Conservation (phyloP, 139 green algal genomes). For the Zygnema circumcarinatum region DNA sequence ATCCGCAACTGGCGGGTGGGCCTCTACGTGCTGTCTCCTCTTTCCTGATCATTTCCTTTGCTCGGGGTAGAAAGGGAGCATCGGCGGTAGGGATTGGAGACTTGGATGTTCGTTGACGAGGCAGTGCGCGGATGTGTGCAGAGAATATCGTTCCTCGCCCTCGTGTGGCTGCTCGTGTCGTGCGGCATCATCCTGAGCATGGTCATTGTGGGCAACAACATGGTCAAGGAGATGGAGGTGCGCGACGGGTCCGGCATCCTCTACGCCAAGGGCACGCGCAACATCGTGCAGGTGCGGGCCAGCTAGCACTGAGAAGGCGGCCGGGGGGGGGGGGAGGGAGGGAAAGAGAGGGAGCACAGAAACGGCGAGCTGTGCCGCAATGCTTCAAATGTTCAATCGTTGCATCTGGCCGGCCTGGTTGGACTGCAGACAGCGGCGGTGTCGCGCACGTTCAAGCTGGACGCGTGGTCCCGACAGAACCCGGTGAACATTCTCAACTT, state of each 20-base stretch:
- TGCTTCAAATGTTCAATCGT: too few species aligned
- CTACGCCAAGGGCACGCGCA: not conserved
- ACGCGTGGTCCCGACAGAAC: not conserved
- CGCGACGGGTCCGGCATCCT: not conserved
- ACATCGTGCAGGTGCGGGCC: conserved; percentile 7
- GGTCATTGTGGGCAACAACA: not conserved
- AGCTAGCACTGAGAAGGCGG: too few species aligned
- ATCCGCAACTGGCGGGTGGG: conserved; percentile 1
- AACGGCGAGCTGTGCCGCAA: too few species aligned
- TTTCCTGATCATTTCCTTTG: too few species aligned
- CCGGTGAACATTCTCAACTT: conserved; percentile 9
- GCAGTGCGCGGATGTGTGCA: too few species aligned
- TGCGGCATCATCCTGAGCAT: conserved; percentile 1
- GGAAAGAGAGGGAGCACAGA: too few species aligned
- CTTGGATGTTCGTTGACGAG: too few species aligned
- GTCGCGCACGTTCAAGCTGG: not conserved
- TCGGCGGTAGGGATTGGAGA: too few species aligned
- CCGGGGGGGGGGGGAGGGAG: too few species aligned
- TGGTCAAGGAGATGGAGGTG: not conserved
- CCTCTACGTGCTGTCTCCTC: too few species aligned
- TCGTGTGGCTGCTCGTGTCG: conserved; percentile 8
- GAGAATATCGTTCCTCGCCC: not conserved
- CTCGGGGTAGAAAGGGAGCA: too few species aligned
- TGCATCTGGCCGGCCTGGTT: too few species aligned
- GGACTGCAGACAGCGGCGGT: not conserved